phyloP scores from a whole-genome alignment of 345 rosid species.

The Passiflora organensis region DNA sequence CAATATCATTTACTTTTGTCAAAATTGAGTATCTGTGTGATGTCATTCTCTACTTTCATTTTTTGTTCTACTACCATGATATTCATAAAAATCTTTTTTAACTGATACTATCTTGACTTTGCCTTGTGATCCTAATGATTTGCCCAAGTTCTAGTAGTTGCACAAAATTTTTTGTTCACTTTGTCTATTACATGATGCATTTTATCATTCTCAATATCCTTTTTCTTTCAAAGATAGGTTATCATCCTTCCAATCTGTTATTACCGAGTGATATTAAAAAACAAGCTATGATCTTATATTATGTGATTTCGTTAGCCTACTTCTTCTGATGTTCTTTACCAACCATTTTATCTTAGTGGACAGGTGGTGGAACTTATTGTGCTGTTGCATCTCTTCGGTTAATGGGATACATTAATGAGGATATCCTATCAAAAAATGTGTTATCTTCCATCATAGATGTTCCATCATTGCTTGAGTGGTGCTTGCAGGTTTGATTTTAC shows the following conservation, averaged over 20 bases:
- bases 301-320: neutral
- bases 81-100: neutral
- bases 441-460: slow-evolving; percentile 41
- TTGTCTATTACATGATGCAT: neutral
- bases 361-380: slow-evolving; percentile 96
- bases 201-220: neutral
- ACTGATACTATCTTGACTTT: slow-evolving; percentile 3
- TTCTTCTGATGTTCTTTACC: slow-evolving; percentile 26
- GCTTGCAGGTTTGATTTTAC: slow-evolving; percentile 51
- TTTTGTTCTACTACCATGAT: neutral
- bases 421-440: slow-evolving; percentile 39
- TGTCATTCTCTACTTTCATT: no score
- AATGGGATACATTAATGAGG: slow-evolving; percentile 76
- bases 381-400: slow-evolving; percentile 81
- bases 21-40: no score
- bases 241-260: no score
- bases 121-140: neutral
- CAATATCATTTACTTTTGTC: neutral
- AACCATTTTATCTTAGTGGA: slow-evolving; percentile 41
- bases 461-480: slow-evolving; percentile 62
- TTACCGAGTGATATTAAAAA: neutral
- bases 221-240: no score
- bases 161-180: neutral
- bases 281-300: neutral
- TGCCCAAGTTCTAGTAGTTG: no score